Base-by-base conservation (phyloP, 2,329 filamentous ascomycete genomes). In the Aspergillus fijiensis region DNA sequence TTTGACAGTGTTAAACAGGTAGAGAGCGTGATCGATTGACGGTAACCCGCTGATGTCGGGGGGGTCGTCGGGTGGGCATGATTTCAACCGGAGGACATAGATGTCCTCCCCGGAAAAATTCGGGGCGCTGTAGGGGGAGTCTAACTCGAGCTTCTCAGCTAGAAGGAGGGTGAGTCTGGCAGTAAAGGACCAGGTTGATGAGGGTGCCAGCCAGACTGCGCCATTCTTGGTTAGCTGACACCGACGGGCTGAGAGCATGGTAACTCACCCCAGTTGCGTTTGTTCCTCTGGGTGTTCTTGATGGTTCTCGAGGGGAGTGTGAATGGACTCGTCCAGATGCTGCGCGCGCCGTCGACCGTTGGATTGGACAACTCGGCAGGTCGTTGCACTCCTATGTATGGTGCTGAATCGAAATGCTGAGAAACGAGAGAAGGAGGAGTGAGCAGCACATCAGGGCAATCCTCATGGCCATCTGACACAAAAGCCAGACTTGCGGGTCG, bases 261-360 rank as follows among this genome's bases (percentile, higher is more conserved):
- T 16, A 11, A 53, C 74, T 57, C 57, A 79, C 76, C 76, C 76
- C 76, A 79, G 12, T 69, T 71, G 2, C 60, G 60, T 16, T 64
- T 67, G 3, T 60, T 60, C 19, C 61, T 59, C 19, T 66, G 23
- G 12, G 56, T 60, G 50, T 65, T 61, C 14, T 63, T 65, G 29
- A 69, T 63, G 5, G 57, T 66, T 2, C 51, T 51, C 1, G 65
- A 67, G 0, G 64, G 64, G 11, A 65, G 51, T 3, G 60, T 63
- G 23, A 70, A 67, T 2, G 64, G 66, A 42, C 60, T 68, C 3
- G 63, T 66, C 67, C 68, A 70, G 21, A 69, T 62, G 16, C 25
- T 55, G 16, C 53, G 21, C 7, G 42, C 31, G 5, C 23, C 21
- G 51, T 35, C 42, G 27, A 21, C 16, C 6, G 25, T 16, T 10